phyloP scores from a whole-genome alignment of 1,284 basidiomycete genomes.

The Athelia sp. region DNA sequence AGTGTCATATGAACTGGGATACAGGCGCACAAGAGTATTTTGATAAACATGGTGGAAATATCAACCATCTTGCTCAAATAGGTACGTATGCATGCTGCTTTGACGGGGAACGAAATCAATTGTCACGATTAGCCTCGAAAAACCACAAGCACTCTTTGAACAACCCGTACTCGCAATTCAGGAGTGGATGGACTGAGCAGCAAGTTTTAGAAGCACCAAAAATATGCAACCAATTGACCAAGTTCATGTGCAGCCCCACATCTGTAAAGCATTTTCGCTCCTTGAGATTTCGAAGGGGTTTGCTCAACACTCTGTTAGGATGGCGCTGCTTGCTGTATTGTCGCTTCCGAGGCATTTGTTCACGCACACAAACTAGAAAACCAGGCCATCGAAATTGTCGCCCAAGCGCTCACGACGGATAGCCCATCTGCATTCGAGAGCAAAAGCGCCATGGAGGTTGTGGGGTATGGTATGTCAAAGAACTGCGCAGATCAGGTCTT shows the following conservation, averaged over 20 bases:
- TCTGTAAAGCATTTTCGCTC: constrained; percentile 36
- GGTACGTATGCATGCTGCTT: constrained; percentile 33
- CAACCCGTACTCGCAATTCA: constrained; percentile 87
- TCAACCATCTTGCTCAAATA: constrained; percentile 73
- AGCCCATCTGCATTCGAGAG: constrained; percentile 57
- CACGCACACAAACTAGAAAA: constrained; percentile 73
- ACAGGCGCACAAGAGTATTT: constrained; percentile 66
- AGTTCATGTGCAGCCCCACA: constrained; percentile 87
- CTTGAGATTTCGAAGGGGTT: not conserved
- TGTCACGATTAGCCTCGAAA: constrained; percentile 59
- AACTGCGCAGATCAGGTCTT: constrained; percentile 70
- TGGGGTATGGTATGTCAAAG: constrained; percentile 74
- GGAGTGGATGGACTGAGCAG: constrained; percentile 68
- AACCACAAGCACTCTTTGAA: constrained; percentile 80
- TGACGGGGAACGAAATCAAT: not conserved
- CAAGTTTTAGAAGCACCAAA: constrained; percentile 62
- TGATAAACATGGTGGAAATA: constrained; percentile 65
- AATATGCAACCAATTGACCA: constrained; percentile 73
- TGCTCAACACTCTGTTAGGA: too few species aligned
- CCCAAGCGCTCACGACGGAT: constrained; percentile 64
- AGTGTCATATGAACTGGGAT: not conserved
- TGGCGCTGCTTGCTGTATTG: constrained; percentile 70
- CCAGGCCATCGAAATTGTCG: constrained; percentile 80
- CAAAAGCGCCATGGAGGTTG: constrained; percentile 67
- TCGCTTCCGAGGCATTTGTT: constrained; percentile 82